Evolutionary conservation across 2,329 filamentous ascomycete species (phyloP), one percentile per base, ranked within the genome.

Genomic region (Colletotrichum musae): DNA sequence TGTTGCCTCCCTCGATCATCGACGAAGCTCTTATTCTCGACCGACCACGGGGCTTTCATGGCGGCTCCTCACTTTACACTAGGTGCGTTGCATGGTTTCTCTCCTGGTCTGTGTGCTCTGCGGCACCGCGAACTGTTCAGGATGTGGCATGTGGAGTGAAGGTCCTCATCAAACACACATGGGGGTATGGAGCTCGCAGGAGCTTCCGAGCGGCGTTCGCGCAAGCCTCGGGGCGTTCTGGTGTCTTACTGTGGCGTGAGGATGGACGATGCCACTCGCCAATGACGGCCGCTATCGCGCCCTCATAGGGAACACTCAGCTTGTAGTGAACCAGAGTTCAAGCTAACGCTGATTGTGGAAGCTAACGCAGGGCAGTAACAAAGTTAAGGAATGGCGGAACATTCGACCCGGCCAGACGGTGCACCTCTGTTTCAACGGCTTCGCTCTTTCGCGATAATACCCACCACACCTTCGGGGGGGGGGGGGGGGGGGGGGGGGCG

Each of bases 211-310:
- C 56, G 66, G 61, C 56, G 59, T 43, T 53, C 51, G 66, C 54
- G 21, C 50, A 65, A 50, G 56, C 48, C 60, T 48, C 28, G 57
- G 28, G 45, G 32, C 41, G 36, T 58, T 24, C 54, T 50, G 36
- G 48, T 68, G 66, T 69, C 66, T 69, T 65, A 59, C 66, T 48
- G 56, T 69, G 66, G 61, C 43, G 56, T 69, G 61, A 69, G 26
- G 56, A 54, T 54, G 43, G 54, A 39, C n/a, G 56, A 43, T 51
- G 50, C 50, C 43, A 54, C 51, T 43, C 50, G 28, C 66, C 50
- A 65, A 57, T 60, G 56, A 54, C 24, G 51, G 50, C 41, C 28
- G 62, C 50, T 15, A 39, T 45, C n/a, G 18, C 43, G 36, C 41
- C 43, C 24, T 54, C 28, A 54, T 26, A 66, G 57, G 43, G 26